Evolutionary conservation across 306 rosid species (phyloP).

Genomic region (Quercus agrifolia): DNA sequence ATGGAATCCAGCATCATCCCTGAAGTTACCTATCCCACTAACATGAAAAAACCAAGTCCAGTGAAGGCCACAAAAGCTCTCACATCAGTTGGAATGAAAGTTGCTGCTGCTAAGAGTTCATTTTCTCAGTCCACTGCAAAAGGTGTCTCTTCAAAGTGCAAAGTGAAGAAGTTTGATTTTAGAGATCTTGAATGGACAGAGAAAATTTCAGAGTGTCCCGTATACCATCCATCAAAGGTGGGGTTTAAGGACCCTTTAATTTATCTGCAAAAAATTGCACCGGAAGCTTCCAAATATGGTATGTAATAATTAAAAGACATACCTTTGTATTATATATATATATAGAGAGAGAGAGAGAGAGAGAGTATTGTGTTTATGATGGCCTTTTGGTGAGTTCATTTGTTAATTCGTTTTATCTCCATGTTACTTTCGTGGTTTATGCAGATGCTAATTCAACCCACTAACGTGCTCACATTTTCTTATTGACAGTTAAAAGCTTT

Average conservation of each 20-base stretch:
- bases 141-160: neutral
- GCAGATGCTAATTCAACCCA: too few relatives aligned
- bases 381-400: too few relatives aligned
- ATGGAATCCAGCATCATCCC: neutral
- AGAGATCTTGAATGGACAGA: constrained; percentile 27
- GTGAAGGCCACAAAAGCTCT: constrained; percentile 10
- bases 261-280: constrained; percentile 37
- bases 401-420: too few relatives aligned
- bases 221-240: constrained; percentile 22
- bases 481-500: neutral
- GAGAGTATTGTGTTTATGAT: too few relatives aligned
- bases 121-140: neutral
- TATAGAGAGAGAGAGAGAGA: too few relatives aligned
- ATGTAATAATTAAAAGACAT: neutral
- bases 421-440: too few relatives aligned
- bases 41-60: neutral
- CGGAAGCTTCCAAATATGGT: constrained; percentile 37
- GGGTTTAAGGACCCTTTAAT: constrained; percentile 26
- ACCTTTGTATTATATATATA: neutral
- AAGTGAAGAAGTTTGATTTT: constrained; percentile 17
- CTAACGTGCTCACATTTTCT: neutral
- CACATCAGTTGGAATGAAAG: neutral
- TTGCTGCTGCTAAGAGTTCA: neutral
- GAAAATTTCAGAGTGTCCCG: constrained; percentile 34
- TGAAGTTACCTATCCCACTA: neutral